These are phyloP conservation scores for Diaporthe velutina DNA, from an alignment of 2,329 filamentous ascomycete species.

Conservation along the genomic window DNA sequence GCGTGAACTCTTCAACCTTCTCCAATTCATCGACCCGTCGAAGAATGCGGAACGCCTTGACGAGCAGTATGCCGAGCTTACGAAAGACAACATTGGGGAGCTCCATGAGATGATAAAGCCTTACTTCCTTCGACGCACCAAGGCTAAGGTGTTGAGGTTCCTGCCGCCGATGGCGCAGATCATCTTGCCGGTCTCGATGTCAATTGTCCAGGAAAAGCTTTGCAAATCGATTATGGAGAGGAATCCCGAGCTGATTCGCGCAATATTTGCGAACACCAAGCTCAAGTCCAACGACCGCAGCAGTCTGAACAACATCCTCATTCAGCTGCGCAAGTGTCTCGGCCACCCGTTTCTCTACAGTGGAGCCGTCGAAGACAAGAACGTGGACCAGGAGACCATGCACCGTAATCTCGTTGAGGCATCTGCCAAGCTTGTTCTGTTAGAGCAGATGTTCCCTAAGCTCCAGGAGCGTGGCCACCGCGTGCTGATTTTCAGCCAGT, in stretches of 20 bases:
- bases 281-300: conserved; percentile 80
- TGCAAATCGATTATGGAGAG: conserved; percentile 95
- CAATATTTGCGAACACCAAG: conserved; percentile 81
- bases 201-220: conserved; percentile 89
- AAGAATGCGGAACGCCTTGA: conserved; percentile 81
- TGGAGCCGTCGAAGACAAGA: conserved; percentile 86
- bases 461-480: conserved; percentile 87
- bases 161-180: conserved; percentile 94
- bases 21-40: conserved; percentile 88
- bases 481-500: conserved; percentile 96
- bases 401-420: conserved; percentile 91
- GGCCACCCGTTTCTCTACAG: conserved; percentile 98
- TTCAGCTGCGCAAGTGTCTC: conserved; percentile 93
- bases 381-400: conserved; percentile 69
- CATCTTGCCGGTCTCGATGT: conserved; percentile 97
- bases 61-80: conserved; percentile 80
- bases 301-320: conserved; percentile 91
- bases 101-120: conserved; percentile 87
- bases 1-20: conserved; percentile 93
- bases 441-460: conserved; percentile 89
- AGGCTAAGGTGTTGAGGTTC: conserved; percentile 90
- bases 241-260: conserved; percentile 88
- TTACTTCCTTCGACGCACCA: conserved; percentile 81
- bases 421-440: conserved; percentile 86
- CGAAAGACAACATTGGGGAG: conserved; percentile 83